Evolutionary conservation across 306 rosid genomes (phyloP).

Genomic region (Prunus armeniaca): DNA sequence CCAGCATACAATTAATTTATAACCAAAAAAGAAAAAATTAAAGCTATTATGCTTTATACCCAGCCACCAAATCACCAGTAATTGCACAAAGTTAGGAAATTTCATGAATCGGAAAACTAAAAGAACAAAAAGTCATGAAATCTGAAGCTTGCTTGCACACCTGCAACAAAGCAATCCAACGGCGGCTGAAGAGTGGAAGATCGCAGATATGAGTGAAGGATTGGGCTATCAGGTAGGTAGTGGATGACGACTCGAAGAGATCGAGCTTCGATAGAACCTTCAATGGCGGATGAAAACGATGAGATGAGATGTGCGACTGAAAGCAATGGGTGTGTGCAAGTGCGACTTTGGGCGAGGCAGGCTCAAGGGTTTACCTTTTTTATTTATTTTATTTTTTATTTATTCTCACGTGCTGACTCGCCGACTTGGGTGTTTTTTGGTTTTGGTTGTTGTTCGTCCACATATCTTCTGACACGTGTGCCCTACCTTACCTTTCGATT

Average conservation of each 20-base stretch:
- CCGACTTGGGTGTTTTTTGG: too few species aligned
- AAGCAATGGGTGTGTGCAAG: not conserved
- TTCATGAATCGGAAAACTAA: not conserved
- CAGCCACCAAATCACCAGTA: not conserved
- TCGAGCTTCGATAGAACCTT: not conserved
- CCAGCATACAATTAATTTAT: not conserved
- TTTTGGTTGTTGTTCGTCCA: too few species aligned
- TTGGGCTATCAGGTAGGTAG: not conserved
- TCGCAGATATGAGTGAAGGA: not conserved
- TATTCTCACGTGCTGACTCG: too few species aligned
- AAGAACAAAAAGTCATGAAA: not conserved
- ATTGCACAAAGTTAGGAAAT: not conserved
- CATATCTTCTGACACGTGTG: too few species aligned
- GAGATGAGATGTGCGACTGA: not conserved
- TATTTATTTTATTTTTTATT: too few species aligned
- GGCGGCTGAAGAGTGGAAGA: not conserved
- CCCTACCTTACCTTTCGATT: too few species aligned
- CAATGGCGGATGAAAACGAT: not conserved
- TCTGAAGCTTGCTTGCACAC: not conserved
- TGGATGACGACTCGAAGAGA: not conserved
- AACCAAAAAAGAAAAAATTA: too few species aligned
- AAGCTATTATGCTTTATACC: not conserved
- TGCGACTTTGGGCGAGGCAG: too few species aligned
- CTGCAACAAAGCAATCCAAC: not conserved
- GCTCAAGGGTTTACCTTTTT: too few species aligned